Conservation (phyloP, 2,329 filamentous ascomycete genomes). For the Neofusicoccum ribis region DNA sequence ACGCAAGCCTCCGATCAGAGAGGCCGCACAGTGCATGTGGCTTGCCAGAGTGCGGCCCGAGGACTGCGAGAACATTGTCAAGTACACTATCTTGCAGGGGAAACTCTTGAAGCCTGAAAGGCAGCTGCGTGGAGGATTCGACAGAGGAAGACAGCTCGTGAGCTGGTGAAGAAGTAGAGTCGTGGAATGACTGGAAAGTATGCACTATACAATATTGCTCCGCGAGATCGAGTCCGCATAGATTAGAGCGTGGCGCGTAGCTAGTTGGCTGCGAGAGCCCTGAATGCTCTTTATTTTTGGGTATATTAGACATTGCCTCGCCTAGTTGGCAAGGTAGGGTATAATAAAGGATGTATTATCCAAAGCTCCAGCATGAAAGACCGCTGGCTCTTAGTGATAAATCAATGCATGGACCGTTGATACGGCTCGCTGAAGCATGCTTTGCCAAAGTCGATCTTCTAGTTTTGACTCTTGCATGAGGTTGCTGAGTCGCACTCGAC, state of each 20-base stretch:
- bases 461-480: too few species aligned
- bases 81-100: constrained; percentile 86
- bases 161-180: constrained; percentile 68
- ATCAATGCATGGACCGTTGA: not conserved
- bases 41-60: constrained; percentile 79
- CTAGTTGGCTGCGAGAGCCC: not conserved
- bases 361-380: not conserved
- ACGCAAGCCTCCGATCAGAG: constrained; percentile 34
- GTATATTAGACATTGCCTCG: not conserved
- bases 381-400: not conserved
- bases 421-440: too few species aligned
- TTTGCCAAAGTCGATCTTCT: too few species aligned
- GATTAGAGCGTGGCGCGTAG: not conserved
- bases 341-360: not conserved
- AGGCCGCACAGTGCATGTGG: constrained; percentile 88
- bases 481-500: too few species aligned
- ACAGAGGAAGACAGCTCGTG: constrained; percentile 73
- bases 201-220: not conserved
- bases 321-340: not conserved
- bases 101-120: constrained; percentile 88
- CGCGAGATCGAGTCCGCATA: not conserved
- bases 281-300: not conserved
- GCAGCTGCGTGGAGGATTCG: constrained; percentile 88
- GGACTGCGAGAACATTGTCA: constrained; percentile 89
- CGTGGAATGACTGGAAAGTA: not conserved